phyloP scores from a whole-genome alignment of 1,284 basidiomycete species.

The Clitocybe nebularis region DNA sequence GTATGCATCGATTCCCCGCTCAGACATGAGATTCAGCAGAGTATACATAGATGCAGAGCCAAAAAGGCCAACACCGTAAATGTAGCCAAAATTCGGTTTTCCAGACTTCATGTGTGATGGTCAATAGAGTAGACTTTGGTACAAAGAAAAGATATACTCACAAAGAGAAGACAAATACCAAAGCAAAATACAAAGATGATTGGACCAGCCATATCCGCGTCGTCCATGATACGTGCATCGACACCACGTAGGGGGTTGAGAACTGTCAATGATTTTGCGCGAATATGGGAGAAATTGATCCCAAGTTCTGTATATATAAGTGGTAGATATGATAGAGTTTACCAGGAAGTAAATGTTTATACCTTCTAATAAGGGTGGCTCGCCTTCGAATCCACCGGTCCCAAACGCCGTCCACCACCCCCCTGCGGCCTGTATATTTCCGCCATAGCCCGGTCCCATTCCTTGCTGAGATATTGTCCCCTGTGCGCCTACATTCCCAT shows the following conservation, averaged over 20 bases:
- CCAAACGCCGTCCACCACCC: slow-evolving; percentile 96
- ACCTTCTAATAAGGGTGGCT: slow-evolving; percentile 92
- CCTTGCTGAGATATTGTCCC: slow-evolving; percentile 48
- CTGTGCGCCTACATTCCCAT: slow-evolving; percentile 60
- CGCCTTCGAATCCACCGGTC: slow-evolving; percentile 92
- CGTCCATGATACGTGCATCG: slow-evolving; percentile 98
- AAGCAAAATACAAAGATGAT: slow-evolving; percentile 95
- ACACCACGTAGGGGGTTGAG: slow-evolving; percentile 88
- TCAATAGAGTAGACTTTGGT: slow-evolving; percentile 7
- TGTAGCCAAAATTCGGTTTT: slow-evolving; percentile 98
- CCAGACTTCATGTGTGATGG: slow-evolving; percentile 65
- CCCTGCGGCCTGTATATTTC: slow-evolving; percentile 67
- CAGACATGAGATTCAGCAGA: slow-evolving; percentile 96
- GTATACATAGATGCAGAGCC: slow-evolving; percentile 94
- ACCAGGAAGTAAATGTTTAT: slow-evolving; percentile 16
- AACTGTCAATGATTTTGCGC: slow-evolving; percentile 91
- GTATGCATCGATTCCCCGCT: slow-evolving; percentile 94
- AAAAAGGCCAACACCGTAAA: slow-evolving; percentile 95
- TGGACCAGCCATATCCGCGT: slow-evolving; percentile 96
- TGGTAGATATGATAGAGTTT: no score
- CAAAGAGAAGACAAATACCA: slow-evolving; percentile 86
- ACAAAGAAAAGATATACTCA: slow-evolving; percentile 41
- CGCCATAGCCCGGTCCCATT: slow-evolving; percentile 51
- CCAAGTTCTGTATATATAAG: slow-evolving; percentile 84
- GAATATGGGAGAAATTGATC: slow-evolving; percentile 96